phyloP scores from a whole-genome alignment of 306 rosid genomes.

The Sophora flavescens region DNA sequence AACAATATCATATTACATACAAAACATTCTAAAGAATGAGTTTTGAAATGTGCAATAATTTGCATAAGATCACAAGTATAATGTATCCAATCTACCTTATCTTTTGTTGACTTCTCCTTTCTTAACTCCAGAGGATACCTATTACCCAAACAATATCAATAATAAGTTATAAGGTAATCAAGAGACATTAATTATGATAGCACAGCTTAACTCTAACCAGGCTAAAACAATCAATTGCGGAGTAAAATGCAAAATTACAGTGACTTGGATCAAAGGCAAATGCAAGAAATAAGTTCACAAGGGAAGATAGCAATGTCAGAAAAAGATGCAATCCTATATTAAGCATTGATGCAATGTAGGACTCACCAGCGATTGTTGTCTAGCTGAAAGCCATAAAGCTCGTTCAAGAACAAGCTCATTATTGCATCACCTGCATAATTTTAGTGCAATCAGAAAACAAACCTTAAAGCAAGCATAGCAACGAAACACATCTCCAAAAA shows the following conservation, averaged over 20 bases:
- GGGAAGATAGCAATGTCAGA: conserved; percentile 1
- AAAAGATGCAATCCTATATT: conserved; percentile 11
- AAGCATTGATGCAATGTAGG: conserved; percentile 11
- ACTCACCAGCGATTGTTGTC: conserved; percentile 90
- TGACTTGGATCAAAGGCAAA: conserved; percentile 12
- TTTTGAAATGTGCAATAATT: conserved; percentile 27
- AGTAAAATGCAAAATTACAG: conserved; percentile 19
- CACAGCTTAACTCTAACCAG: conserved; percentile 29
- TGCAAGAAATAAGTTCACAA: conserved; percentile 32
- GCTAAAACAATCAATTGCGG: conserved; percentile 20
- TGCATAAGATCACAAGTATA: conserved; percentile 28
- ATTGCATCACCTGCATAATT: conserved; percentile 81
- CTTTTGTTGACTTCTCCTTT: conserved; percentile 87
- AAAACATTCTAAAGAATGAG: conserved; percentile 26
- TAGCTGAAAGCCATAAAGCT: conserved; percentile 93
- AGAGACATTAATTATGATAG: conserved; percentile 27
- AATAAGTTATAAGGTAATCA: conserved; percentile 34
- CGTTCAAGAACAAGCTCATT: conserved; percentile 95
- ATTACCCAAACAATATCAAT: conserved; percentile 48
- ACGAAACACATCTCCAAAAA: conserved; percentile 8
- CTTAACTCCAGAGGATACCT: conserved; percentile 98
- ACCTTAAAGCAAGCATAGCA: conserved; percentile 37
- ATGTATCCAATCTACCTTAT: conserved; percentile 63
- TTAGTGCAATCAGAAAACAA: conserved; percentile 38
- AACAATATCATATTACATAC: conserved; percentile 40